These are phyloP conservation scores for Pleurotus platypus DNA, from an alignment of 768 basidiomycete genomes.

Conservation along the genomic window DNA sequence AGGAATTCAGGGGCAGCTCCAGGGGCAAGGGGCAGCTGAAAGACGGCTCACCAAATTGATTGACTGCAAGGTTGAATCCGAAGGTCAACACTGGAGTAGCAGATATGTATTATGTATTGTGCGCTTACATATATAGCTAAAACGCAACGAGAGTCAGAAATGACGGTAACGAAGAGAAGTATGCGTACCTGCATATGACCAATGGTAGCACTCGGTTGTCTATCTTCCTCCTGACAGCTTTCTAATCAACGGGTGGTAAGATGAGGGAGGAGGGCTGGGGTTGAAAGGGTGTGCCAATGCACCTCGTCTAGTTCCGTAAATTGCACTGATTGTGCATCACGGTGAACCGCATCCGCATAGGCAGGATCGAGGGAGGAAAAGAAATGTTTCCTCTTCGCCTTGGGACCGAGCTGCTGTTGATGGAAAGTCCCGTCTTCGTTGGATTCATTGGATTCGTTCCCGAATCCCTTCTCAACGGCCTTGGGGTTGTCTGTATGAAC, in stretches of 20 bases:
- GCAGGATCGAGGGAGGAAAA: constrained; percentile 43
- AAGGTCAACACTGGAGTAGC: neutral
- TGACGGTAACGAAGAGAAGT: neutral
- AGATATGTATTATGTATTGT: no score
- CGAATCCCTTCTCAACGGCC: neutral
- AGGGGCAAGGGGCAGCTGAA: neutral
- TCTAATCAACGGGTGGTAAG: constrained; percentile 20
- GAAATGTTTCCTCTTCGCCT: constrained; percentile 39
- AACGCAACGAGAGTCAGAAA: neutral
- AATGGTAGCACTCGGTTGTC: constrained; percentile 48
- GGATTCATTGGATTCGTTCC: neutral
- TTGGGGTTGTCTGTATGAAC: neutral
- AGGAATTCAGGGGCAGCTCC: neutral
- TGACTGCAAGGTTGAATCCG: constrained; percentile 28
- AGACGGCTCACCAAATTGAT: constrained; percentile 38
- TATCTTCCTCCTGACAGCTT: constrained; percentile 43
- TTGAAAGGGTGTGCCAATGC: no score
- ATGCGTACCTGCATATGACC: constrained; percentile 42
- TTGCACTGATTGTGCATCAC: constrained; percentile 20
- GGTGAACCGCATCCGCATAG: constrained; percentile 47
- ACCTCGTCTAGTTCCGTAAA: constrained; percentile 9
- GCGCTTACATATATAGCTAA: constrained; percentile 46
- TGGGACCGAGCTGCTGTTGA: constrained; percentile 36
- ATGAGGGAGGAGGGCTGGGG: no score
- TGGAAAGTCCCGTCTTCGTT: constrained; percentile 33